These are phyloP conservation scores for Rosa lucieae DNA, from an alignment of 306 rosid species.

Conservation along the genomic window DNA sequence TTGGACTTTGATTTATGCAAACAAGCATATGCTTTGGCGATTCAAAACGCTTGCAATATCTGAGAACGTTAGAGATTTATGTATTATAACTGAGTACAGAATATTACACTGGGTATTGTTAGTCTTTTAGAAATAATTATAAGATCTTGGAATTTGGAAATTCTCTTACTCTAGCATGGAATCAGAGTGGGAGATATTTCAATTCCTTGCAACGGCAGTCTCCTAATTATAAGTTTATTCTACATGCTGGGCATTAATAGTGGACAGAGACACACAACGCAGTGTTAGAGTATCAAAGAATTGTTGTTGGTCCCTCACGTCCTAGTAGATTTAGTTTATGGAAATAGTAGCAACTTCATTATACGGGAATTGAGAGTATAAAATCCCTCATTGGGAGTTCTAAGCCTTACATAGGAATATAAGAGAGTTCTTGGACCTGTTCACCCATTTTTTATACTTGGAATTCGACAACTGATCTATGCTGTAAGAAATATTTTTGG, in stretches of 20 bases:
- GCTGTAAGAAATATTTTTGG: too few relatives aligned
- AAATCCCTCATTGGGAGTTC: too few relatives aligned
- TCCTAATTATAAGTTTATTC: neutral
- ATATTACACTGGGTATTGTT: neutral
- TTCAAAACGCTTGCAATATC: neutral
- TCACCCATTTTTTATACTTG: too few relatives aligned
- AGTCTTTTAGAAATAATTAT: neutral
- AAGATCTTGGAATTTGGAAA: neutral
- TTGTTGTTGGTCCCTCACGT: neutral
- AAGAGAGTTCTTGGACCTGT: too few relatives aligned
- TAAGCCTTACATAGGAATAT: too few relatives aligned
- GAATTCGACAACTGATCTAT: too few relatives aligned
- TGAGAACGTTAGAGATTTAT: neutral
- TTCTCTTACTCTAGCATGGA: neutral
- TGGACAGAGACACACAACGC: neutral
- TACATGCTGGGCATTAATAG: neutral
- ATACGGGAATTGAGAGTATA: too few relatives aligned
- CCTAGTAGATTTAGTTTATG: too few relatives aligned
- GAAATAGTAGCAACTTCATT: too few relatives aligned
- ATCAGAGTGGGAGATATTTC: too few relatives aligned
- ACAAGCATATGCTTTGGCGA: neutral
- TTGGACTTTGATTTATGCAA: conserved; percentile 14
- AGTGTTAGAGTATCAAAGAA: neutral
- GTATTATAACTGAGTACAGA: neutral
- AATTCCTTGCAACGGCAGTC: neutral